These are phyloP conservation scores for Porogramme epimiltina DNA, from an alignment of 1,284 basidiomycete species.

Conservation along the genomic window DNA sequence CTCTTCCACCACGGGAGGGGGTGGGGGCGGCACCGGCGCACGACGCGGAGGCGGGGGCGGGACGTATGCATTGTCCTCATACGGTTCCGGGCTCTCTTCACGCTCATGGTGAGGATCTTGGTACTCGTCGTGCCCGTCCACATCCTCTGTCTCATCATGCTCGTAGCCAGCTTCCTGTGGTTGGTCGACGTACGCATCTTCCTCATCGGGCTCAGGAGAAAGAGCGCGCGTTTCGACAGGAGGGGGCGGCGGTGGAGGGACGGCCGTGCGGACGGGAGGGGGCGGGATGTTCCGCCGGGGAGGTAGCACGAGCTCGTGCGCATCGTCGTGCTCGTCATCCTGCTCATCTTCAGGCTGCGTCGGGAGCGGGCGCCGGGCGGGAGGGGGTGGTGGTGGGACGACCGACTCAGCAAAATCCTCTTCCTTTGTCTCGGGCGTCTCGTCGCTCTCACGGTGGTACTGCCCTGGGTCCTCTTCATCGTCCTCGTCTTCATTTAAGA, in stretches of 20 bases:
- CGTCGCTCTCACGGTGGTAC: slow-evolving; percentile 6
- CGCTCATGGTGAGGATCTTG: slow-evolving; percentile 1
- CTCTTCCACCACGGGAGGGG: slow-evolving; percentile 1
- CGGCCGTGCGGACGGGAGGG: slow-evolving; percentile 19
- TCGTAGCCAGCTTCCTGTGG: slow-evolving; percentile 14
- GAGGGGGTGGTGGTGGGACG: slow-evolving; percentile 3
- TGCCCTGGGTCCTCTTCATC: slow-evolving; percentile 1
- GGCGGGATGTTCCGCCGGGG: slow-evolving; percentile 8
- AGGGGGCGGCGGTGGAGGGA: slow-evolving; percentile 14
- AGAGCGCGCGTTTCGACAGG: slow-evolving; percentile 1
- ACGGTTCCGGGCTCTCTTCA: background rate
- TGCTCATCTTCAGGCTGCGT: background rate
- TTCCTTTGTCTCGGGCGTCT: slow-evolving; percentile 7
- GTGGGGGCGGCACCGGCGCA: slow-evolving; percentile 5
- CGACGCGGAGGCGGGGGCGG: slow-evolving; percentile 21
- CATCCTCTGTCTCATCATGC: slow-evolving; percentile 9
- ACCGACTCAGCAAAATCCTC: slow-evolving; percentile 8
- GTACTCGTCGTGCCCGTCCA: slow-evolving; percentile 3
- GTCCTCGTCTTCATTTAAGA: slow-evolving; percentile 9
- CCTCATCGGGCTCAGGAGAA: slow-evolving; percentile 7
- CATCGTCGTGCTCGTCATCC: slow-evolving; percentile 7
- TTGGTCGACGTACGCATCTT: slow-evolving; percentile 11
- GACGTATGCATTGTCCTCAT: slow-evolving; percentile 5
- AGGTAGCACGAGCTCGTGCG: slow-evolving; percentile 1
- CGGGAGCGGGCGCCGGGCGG: slow-evolving; percentile 11